A percentile compares a stretch with the other conserved stretches of the same genome.
Evolutionary conservation across 2,329 filamentous ascomycete species (phyloP).

Genomic region (Aurifilum marmelostoma): DNA sequence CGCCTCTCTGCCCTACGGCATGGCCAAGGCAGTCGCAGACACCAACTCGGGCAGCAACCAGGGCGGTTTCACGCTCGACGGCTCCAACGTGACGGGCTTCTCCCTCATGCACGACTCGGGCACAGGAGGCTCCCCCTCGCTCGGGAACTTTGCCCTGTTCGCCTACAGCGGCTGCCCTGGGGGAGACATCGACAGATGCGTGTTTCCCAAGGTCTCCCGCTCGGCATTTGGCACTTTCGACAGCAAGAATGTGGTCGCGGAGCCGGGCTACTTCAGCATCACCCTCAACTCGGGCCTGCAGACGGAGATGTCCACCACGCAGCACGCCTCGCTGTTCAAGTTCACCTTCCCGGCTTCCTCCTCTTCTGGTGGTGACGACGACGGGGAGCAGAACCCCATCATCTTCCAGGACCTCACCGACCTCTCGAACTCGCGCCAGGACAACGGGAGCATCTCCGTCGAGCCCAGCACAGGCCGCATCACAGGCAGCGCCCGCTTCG

Average conservation of each 20-base stretch:
- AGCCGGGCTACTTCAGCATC: conserved; percentile 69
- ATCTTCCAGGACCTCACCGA: conserved; percentile 69
- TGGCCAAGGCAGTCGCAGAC: conserved; percentile 63
- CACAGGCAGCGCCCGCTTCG: conserved; percentile 64
- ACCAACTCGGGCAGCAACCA: conserved; percentile 57
- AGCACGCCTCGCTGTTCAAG: conserved; percentile 67
- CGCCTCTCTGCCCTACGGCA: conserved; percentile 49
- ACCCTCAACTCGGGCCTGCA: conserved; percentile 59
- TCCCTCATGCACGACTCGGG: conserved; percentile 63
- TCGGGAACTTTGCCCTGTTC: conserved; percentile 76
- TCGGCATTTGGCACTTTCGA: conserved; percentile 49
- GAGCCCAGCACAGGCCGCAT: conserved; percentile 61
- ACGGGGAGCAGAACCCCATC: conserved; percentile 52
- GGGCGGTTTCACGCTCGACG: conserved; percentile 59
- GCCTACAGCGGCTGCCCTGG: conserved; percentile 64
- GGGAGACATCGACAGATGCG: conserved; percentile 65
- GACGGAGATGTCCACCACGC: conserved; percentile 69
- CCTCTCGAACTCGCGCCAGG: conserved; percentile 61
- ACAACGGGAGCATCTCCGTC: conserved; percentile 60
- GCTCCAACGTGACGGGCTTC: conserved; percentile 55
- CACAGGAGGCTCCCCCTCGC: conserved; percentile 60
- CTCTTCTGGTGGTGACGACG: conserved; percentile 36
- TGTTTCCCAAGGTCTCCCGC: conserved; percentile 55
- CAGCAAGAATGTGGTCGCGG: conserved; percentile 56
- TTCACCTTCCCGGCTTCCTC: conserved; percentile 61